A percentile compares a stretch with the other conserved stretches of the same genome.
Conservation (phyloP, 768 basidiomycete genomes). For the Sporobolomyces phaffii region DNA sequence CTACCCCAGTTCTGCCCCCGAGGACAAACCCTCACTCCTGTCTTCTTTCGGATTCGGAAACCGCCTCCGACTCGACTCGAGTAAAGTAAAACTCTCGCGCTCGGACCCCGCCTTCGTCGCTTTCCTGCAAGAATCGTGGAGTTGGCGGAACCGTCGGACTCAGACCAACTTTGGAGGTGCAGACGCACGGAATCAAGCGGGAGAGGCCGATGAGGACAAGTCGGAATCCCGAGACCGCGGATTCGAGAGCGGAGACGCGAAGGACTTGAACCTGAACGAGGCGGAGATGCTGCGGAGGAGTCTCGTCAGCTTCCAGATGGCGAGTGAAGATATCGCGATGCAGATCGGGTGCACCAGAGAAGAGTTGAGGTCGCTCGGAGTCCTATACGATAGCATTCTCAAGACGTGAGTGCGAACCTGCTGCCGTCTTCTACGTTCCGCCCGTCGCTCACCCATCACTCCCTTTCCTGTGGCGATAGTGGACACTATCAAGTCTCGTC, state of each 20-base stretch:
- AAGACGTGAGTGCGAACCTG: constrained; percentile 22
- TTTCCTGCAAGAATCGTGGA: constrained; percentile 29
- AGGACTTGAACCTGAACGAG: neutral
- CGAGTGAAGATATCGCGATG: constrained; percentile 25
- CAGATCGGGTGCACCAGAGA: neutral
- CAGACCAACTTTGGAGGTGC: no score
- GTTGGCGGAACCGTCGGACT: constrained; percentile 2
- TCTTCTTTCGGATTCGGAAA: constrained; percentile 11
- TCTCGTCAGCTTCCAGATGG: constrained; percentile 27
- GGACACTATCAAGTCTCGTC: constrained; percentile 33
- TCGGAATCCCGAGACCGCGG: no score
- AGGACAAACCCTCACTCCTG: constrained; percentile 2
- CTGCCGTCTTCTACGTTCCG: no score
- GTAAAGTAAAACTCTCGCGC: constrained; percentile 22
- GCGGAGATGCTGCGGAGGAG: constrained; percentile 6
- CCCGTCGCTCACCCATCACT: neutral
- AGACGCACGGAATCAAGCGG: neutral
- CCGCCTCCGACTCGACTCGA: constrained; percentile 23
- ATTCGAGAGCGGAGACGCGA: neutral
- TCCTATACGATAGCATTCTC: constrained; percentile 30
- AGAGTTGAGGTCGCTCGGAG: constrained; percentile 18
- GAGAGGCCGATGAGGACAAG: no score
- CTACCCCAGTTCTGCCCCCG: neutral
- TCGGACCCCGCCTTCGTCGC: constrained; percentile 34
- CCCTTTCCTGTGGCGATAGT: neutral